A percentile compares a stretch with the other conserved stretches of the same genome.
These are phyloP conservation scores for Trypanosoma mega DNA, from an alignment of 208 protist genomes.

Conservation along the genomic window DNA sequence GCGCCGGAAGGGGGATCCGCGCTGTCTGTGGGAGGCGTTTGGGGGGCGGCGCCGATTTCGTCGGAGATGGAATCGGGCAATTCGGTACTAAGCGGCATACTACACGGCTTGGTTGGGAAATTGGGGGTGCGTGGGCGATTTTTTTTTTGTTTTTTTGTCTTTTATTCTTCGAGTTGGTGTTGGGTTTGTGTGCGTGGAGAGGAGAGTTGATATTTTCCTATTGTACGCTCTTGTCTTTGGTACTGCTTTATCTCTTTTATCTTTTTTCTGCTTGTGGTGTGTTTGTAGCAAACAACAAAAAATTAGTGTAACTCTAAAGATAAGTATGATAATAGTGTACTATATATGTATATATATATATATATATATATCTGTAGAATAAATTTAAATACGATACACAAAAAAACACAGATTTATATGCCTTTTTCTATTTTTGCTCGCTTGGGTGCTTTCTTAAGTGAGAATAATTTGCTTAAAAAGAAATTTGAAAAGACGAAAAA, in stretches of 20 bases:
- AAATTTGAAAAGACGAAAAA: too few relatives aligned
- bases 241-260: background rate
- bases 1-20: background rate
- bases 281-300: conserved; percentile 4
- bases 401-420: background rate
- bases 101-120: too few relatives aligned
- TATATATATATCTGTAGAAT: background rate
- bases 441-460: too few relatives aligned
- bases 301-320: conserved; percentile 9
- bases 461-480: too few relatives aligned
- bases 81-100: too few relatives aligned
- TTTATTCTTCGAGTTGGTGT: conserved; percentile 3
- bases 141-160: conserved; percentile 3
- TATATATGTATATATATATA: conserved; percentile 21
- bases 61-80: too few relatives aligned
- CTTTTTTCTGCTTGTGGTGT: background rate
- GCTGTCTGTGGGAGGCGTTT: too few relatives aligned
- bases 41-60: too few relatives aligned
- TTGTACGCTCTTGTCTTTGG: too few relatives aligned
- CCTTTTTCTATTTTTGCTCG: too few relatives aligned
- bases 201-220: background rate
- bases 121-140: too few relatives aligned
- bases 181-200: background rate
- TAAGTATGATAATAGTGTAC: background rate
- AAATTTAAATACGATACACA: conserved; percentile 4